A percentile compares a stretch with the other conserved stretches of the same genome.
Evolutionary conservation across 192 early-diverging fungal genomes (phyloP).

Genomic region (Backusella tarrabulga): DNA sequence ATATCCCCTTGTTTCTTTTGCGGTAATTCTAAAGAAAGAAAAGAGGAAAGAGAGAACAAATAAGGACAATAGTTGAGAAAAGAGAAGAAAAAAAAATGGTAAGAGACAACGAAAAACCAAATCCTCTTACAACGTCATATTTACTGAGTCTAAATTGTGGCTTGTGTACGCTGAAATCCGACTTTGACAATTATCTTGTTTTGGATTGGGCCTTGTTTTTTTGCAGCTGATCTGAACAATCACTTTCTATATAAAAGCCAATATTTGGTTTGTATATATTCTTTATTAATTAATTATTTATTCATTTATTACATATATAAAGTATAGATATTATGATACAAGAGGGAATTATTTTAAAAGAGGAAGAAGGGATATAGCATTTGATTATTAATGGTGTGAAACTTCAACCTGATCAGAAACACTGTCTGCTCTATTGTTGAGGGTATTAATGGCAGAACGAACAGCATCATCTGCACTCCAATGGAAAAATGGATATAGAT

Average conservation of each 20-base stretch:
- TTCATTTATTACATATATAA: background rate
- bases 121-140: background rate
- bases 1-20: background rate
- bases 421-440: constrained; percentile 4
- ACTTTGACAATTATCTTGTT: background rate
- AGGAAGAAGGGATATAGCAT: background rate
- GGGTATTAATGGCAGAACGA: constrained; percentile 16
- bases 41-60: background rate
- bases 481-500: constrained; percentile 39
- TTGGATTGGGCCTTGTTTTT: too few relatives aligned
- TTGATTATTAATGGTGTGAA: background rate
- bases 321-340: background rate
- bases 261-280: too few relatives aligned
- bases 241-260: too few relatives aligned
- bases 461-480: constrained; percentile 37
- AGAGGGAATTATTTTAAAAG: too few relatives aligned
- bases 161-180: background rate
- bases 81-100: background rate
- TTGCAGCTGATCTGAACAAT: too few relatives aligned
- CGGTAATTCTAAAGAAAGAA: background rate
- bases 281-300: background rate
- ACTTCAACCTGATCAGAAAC: background rate
- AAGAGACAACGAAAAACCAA: background rate
- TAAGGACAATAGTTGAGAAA: background rate
- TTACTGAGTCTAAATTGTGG: constrained; percentile 5